A percentile compares a stretch with the other conserved stretches of the same genome.
phyloP scores from a whole-genome alignment of 2,329 filamentous ascomycete genomes.

The Microdochium nivale region DNA sequence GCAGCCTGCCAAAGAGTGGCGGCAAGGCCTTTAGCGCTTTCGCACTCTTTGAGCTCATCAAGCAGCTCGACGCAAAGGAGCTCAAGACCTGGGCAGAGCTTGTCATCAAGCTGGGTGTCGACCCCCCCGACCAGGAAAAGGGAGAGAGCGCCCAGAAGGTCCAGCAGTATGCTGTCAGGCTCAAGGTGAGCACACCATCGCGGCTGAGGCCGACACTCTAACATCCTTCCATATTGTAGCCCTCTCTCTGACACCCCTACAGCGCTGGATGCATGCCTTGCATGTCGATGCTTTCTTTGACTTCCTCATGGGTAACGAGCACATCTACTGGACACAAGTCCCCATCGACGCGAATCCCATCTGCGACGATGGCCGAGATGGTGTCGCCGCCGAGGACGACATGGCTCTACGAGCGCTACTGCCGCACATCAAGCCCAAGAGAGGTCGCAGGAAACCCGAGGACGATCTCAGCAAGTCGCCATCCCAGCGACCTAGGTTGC shows the following conservation, averaged over 20 bases:
- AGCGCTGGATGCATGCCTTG: conserved; percentile 97
- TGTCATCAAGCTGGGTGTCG: conserved; percentile 79
- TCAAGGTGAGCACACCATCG: conserved; percentile 56
- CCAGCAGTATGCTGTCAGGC: conserved; percentile 84
- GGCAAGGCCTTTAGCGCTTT: conserved; percentile 79
- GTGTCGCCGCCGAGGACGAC: conserved; percentile 79
- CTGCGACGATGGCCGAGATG: conserved; percentile 62
- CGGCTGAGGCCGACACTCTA: not conserved
- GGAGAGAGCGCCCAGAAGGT: conserved; percentile 89
- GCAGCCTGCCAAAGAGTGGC: conserved; percentile 74
- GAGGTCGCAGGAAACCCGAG: conserved; percentile 54
- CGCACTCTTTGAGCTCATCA: conserved; percentile 68
- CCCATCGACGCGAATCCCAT: conserved; percentile 57
- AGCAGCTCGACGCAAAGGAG: conserved; percentile 69
- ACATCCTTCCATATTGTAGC: not conserved
- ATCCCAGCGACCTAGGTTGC: conserved; percentile 54
- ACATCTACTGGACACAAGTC: conserved; percentile 72
- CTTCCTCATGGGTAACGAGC: conserved; percentile 69
- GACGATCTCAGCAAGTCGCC: conserved; percentile 42
- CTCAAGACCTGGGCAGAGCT: conserved; percentile 91
- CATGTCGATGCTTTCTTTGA: conserved; percentile 93
- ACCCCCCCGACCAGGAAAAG: conserved; percentile 71
- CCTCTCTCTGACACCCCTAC: conserved; percentile 1
- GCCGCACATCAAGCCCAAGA: conserved; percentile 61
- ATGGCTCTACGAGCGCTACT: conserved; percentile 77